Percentiles rank a stretch among this genome's conserved stretches.
phyloP scores from a whole-genome alignment of 2,329 filamentous ascomycete genomes.

The Trichophyton simii region DNA sequence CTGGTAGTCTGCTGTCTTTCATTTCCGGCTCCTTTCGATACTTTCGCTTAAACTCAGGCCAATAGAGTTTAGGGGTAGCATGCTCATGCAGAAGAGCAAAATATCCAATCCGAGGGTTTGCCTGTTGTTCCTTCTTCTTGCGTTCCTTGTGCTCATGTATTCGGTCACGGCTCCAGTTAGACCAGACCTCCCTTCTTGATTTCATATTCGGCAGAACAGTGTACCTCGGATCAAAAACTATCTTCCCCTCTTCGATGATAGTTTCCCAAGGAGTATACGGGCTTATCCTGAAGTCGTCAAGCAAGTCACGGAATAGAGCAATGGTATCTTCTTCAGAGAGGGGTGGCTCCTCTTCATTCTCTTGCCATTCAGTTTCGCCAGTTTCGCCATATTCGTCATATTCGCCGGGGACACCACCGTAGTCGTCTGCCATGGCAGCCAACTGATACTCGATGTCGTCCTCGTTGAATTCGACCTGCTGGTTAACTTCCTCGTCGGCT shows the following conservation, averaged over 20 bases:
- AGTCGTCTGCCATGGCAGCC: conserved; percentile 76
- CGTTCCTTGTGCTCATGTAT: conserved; percentile 61
- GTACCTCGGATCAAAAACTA: conserved; percentile 79
- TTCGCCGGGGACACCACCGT: conserved; percentile 63
- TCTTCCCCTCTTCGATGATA: conserved; percentile 64
- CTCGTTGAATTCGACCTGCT: conserved; percentile 69
- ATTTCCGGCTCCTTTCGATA: conserved; percentile 70
- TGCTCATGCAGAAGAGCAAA: conserved; percentile 66
- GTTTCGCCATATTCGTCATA: conserved; percentile 61
- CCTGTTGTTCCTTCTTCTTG: conserved; percentile 63
- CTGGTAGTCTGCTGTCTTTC: conserved; percentile 36
- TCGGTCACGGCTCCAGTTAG: conserved; percentile 66
- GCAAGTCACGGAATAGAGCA: conserved; percentile 69
- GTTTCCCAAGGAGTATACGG: conserved; percentile 90
- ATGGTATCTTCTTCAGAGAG: conserved; percentile 65
- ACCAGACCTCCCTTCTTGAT: conserved; percentile 67
- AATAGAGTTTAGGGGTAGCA: conserved; percentile 85
- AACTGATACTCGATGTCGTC: conserved; percentile 90
- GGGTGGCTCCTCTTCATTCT: conserved; percentile 56
- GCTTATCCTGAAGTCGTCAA: conserved; percentile 69
- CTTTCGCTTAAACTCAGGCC: conserved; percentile 92
- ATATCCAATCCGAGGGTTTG: conserved; percentile 72
- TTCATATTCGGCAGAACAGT: conserved; percentile 72
- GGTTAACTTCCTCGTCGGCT: conserved; percentile 38
- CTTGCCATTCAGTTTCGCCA: conserved; percentile 39